Evolutionary conservation across 73 alveolate genomes (phyloP).

Genomic region (Uronychia setigera): DNA sequence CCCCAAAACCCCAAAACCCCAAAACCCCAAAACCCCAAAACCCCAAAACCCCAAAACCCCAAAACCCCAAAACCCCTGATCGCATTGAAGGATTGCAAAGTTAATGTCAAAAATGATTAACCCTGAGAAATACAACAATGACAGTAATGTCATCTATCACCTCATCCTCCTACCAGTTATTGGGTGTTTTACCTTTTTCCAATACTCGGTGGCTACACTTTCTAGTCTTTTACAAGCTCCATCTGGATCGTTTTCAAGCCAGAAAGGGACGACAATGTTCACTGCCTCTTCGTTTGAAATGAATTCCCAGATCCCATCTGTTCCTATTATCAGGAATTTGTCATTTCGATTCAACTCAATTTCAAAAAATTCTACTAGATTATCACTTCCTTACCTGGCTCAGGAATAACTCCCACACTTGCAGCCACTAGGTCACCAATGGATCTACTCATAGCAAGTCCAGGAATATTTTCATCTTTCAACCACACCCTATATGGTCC

Average conservation of each 20-base stretch:
- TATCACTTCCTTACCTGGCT: conserved; percentile 66
- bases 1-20: no score
- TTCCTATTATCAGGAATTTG: conserved; percentile 53
- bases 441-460: conserved; percentile 69
- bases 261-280: conserved; percentile 43
- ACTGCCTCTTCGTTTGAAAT: conserved; percentile 49
- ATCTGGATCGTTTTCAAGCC: conserved; percentile 59
- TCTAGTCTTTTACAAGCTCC: conserved; percentile 36
- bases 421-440: conserved; percentile 64
- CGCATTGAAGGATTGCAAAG: no score
- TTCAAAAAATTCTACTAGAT: conserved; percentile 41
- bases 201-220: conserved; percentile 35
- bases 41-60: no score
- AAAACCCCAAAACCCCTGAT: no score
- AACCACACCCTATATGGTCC: conserved; percentile 76
- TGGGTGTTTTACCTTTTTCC: no score
- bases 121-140: conserved; percentile 41
- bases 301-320: conserved; percentile 67
- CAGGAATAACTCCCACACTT: conserved; percentile 55
- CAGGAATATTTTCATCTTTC: conserved; percentile 57
- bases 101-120: no score
- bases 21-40: no score
- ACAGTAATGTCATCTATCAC: conserved; percentile 62
- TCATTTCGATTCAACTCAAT: conserved; percentile 14
- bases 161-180: no score